A percentile compares a stretch with the other conserved stretches of the same genome.
Conservation (phyloP, 306 rosid genomes). For the Lathyrus tuberosus region DNA sequence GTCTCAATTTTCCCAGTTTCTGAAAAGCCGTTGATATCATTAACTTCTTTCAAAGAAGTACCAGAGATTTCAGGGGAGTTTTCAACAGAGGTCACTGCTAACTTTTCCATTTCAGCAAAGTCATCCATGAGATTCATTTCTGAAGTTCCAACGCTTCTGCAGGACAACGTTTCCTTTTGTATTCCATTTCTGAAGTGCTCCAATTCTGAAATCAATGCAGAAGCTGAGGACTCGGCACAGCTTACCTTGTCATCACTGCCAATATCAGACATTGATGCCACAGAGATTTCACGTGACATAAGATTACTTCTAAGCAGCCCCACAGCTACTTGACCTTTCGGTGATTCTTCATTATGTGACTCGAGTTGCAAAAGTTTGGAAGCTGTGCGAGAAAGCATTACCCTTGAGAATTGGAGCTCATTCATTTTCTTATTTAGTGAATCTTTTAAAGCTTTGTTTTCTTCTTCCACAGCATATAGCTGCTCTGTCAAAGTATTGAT, state of each 20-base stretch:
- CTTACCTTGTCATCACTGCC: constrained; percentile 87
- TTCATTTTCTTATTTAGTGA: constrained; percentile 63
- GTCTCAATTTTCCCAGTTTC: constrained; percentile 41
- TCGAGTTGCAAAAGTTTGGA: constrained; percentile 62
- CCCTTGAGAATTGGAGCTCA: constrained; percentile 75
- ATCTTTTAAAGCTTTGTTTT: constrained; percentile 68
- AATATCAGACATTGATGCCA: constrained; percentile 67
- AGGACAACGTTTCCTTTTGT: constrained; percentile 49
- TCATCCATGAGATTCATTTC: constrained; percentile 90
- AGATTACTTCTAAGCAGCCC: constrained; percentile 53
- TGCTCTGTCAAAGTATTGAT: constrained; percentile 57
- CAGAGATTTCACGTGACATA: constrained; percentile 51
- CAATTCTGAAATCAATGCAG: constrained; percentile 75
- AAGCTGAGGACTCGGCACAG: constrained; percentile 77
- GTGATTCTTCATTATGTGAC: constrained; percentile 47
- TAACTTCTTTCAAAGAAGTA: constrained; percentile 46
- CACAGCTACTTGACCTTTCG: constrained; percentile 47
- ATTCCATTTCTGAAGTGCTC: constrained; percentile 67
- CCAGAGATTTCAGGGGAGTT: constrained; percentile 43
- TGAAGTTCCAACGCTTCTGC: constrained; percentile 60
- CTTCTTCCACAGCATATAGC: constrained; percentile 72
- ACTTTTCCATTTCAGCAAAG: constrained; percentile 91
- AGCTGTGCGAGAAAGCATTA: constrained; percentile 65
- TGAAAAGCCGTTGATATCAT: constrained; percentile 46
- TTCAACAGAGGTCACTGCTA: constrained; percentile 72